Base-by-base conservation (phyloP, 2,329 filamentous ascomycete species). In the Plectosphaerella cucumerina region DNA sequence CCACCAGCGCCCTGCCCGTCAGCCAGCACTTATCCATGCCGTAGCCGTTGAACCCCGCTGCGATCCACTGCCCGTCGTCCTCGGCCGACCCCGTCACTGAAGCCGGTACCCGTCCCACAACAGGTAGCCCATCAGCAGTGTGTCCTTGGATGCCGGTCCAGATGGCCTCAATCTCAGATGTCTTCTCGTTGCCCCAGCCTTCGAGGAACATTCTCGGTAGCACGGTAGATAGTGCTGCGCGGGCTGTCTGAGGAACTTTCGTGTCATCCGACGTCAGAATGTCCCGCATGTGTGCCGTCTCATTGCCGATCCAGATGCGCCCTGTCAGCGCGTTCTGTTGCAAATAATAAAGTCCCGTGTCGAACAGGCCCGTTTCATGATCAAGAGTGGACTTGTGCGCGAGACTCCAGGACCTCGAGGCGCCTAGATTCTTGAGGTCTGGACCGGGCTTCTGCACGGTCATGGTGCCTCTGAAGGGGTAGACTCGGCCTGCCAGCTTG, bases 401-500 rank as follows among this genome's bases (percentile, higher is more conserved):
- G 0, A 60, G 49, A 5, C 50, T 54, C 58, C 58, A 63, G 2
- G 58, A 58, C 3, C 50, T 33, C 2, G 47, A 33, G 15, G 26
- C 48, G 8, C 56, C 52, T 1, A 50, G 34, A 14, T 52, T 50
- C 9, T 55, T 51, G 2, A 59, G 52, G 0, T 21, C 33, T 0
- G 54, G 49, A 12, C 47, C 61, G 37, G 67, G 61, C 22, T 62
- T 59, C 53, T 74, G 72, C 4, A 69, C 67, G 3, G 70, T 70
- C 72, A 76, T 75, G 5, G 68, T 67, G 1, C 69, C 70, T 33
- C 70, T 66, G 17, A 69, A 60, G 0, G 71, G 70, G 43, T 63
- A 68, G 9, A 74, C 44, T 2, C 56, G 58, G 1, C 71, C 71
- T 3, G 65, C 59, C 2, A 76, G 57, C 0, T 50, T 51, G 0